Percentiles rank a stretch among this genome's conserved stretches.
Evolutionary conservation across 2,329 filamentous ascomycete species (phyloP).

Genomic region (Microdochium bolleyi): DNA sequence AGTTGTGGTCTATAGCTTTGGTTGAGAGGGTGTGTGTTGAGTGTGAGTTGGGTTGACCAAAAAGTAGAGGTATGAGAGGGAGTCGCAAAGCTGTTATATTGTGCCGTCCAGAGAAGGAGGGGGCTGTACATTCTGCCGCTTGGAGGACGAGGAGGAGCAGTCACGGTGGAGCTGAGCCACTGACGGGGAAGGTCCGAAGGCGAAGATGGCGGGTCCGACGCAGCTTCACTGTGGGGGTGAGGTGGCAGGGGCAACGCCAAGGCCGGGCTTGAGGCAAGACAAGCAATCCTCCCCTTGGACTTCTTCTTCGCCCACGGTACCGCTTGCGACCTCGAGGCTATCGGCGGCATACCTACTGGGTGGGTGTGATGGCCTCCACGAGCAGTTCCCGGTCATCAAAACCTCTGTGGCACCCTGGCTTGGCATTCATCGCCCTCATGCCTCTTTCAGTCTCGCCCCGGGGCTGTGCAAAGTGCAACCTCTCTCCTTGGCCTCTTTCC

Average conservation of each 20-base stretch:
- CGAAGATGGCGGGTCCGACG: neutral
- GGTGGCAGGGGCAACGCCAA: neutral
- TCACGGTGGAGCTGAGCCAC: neutral
- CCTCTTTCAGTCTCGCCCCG: neutral
- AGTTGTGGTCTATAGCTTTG: neutral
- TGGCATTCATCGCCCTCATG: neutral
- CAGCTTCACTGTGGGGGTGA: neutral
- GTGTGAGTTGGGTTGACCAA: neutral
- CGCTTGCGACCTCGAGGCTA: neutral
- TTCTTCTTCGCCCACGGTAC: too few relatives aligned
- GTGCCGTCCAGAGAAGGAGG: neutral
- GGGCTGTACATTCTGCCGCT: neutral
- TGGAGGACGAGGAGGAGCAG: neutral
- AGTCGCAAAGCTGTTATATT: neutral
- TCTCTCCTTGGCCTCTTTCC: neutral
- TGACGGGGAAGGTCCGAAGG: neutral
- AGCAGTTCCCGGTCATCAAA: too few relatives aligned
- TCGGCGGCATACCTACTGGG: neutral
- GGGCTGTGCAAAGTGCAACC: neutral
- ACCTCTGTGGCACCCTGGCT: neutral
- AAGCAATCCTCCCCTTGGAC: neutral
- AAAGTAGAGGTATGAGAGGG: neutral
- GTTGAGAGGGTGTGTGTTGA: neutral
- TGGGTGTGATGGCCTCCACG: too few relatives aligned
- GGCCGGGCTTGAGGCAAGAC: neutral